A percentile compares a stretch with the other conserved stretches of the same genome.
Evolutionary conservation across 2,329 filamentous ascomycete species (phyloP).

Genomic region (Cladophialophora bantiana): DNA sequence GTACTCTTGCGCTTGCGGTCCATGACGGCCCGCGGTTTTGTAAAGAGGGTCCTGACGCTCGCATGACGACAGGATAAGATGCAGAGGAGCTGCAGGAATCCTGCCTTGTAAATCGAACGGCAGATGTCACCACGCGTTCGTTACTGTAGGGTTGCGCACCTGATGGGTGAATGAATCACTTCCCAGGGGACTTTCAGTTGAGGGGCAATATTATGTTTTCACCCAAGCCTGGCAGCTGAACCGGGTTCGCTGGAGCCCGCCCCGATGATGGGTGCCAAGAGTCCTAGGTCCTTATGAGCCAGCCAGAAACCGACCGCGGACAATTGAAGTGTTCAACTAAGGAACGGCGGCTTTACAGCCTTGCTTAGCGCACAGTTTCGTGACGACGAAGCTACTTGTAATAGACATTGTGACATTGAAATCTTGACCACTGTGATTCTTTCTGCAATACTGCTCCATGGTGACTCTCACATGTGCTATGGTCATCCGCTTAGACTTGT

Average conservation of each 20-base stretch:
- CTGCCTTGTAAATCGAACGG: slow-evolving; percentile 21
- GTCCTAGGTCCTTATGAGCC: neutral
- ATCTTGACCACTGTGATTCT: neutral
- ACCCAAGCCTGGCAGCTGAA: slow-evolving; percentile 1
- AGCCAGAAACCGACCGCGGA: neutral
- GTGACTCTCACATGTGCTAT: neutral
- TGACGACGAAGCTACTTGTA: neutral
- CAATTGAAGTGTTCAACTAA: neutral
- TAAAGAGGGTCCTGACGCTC: slow-evolving; percentile 34
- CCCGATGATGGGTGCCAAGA: slow-evolving; percentile 26
- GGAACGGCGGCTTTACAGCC: neutral
- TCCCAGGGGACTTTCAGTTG: slow-evolving; percentile 8
- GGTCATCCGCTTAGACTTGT: slow-evolving; percentile 14
- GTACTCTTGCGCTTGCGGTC: slow-evolving; percentile 60
- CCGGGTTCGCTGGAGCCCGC: slow-evolving; percentile 8
- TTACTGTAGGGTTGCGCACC: slow-evolving; percentile 3
- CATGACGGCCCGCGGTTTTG: slow-evolving; percentile 47
- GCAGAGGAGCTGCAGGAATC: slow-evolving; percentile 25
- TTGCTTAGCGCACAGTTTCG: neutral
- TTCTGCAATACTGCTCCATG: neutral
- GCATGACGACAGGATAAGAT: slow-evolving; percentile 38
- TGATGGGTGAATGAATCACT: slow-evolving; percentile 15
- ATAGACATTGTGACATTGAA: neutral
- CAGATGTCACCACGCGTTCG: slow-evolving; percentile 23
- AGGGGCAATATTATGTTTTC: slow-evolving; percentile 25